Evolutionary conservation across 352 stramenopile genomes (phyloP).

Genomic region (Phytophthora lateralis): DNA sequence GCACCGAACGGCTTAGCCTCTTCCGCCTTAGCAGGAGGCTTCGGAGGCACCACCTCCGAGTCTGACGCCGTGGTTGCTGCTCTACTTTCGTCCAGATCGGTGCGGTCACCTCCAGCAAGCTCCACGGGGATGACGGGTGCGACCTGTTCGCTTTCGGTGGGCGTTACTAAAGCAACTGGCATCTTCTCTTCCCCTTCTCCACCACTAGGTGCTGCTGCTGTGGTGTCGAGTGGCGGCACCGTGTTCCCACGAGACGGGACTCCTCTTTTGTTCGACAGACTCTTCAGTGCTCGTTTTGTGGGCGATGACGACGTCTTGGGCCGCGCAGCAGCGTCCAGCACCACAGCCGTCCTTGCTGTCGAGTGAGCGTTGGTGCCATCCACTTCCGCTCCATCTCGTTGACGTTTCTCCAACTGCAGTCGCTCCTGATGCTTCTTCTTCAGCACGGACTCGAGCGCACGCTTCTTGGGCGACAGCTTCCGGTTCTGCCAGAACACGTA

Average conservation of each 20-base stretch:
- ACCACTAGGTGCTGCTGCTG: not conserved
- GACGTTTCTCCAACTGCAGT: conserved; percentile 18
- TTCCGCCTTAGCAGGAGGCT: not conserved
- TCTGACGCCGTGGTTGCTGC: conserved; percentile 6
- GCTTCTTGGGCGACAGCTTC: conserved; percentile 71
- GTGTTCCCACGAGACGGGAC: conserved; percentile 1
- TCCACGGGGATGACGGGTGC: conserved; percentile 2
- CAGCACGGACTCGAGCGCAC: conserved; percentile 59
- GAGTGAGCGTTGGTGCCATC: not conserved
- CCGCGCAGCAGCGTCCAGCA: not conserved
- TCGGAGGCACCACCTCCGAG: not conserved
- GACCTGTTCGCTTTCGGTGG: conserved; percentile 2
- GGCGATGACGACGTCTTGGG: conserved; percentile 24
- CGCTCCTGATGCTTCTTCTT: conserved; percentile 69
- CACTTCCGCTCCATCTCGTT: conserved; percentile 1
- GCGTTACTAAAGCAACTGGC: not conserved
- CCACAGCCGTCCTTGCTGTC: conserved; percentile 2
- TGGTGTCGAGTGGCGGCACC: not conserved
- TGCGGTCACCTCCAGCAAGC: not conserved
- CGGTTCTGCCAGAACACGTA: conserved; percentile 73
- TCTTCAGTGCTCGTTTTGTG: conserved; percentile 23
- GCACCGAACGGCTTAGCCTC: conserved; percentile 30
- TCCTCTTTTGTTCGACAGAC: conserved; percentile 10
- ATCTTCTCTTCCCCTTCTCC: conserved; percentile 10
- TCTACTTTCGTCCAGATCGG: conserved; percentile 10